A percentile compares a stretch with the other conserved stretches of the same genome.
phyloP scores from a whole-genome alignment of 768 basidiomycete genomes.

The Xerocomellus dryophilus region DNA sequence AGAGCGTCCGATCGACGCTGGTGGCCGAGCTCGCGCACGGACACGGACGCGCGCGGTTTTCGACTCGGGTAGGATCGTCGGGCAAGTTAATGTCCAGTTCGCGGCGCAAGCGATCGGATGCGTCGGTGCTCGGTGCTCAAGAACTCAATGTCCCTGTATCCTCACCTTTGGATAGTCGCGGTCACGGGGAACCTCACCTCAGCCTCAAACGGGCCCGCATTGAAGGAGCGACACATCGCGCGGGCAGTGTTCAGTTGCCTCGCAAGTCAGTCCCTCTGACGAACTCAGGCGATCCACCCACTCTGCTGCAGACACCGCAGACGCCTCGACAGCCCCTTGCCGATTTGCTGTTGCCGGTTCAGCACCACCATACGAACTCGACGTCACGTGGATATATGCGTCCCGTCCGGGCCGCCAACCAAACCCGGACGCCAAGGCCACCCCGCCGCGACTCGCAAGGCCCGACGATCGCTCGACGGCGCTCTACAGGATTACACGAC shows the following conservation, averaged over 20 bases:
- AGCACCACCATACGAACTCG: not conserved
- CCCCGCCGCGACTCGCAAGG: not conserved
- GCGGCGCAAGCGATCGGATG: constrained; percentile 3
- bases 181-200: not conserved
- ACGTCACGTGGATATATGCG: constrained; percentile 15
- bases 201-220: constrained; percentile 14
- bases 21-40: constrained; percentile 2
- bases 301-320: constrained; percentile 5
- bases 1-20: constrained; percentile 13
- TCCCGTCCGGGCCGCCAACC: not conserved
- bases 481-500: not conserved
- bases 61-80: constrained; percentile 5
- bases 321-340: constrained; percentile 21
- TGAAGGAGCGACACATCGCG: not conserved
- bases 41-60: too few species aligned
- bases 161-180: constrained; percentile 12
- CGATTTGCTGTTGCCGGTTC: constrained; percentile 9
- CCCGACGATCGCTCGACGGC: not conserved
- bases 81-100: not conserved
- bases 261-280: constrained; percentile 7
- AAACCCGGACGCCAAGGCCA: not conserved
- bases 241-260: not conserved
- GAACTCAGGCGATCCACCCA: too few species aligned
- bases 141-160: not conserved
- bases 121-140: not conserved